Evolutionary conservation across 2,329 filamentous ascomycete species (phyloP).

Genomic region (Cladophialophora psammophila): DNA sequence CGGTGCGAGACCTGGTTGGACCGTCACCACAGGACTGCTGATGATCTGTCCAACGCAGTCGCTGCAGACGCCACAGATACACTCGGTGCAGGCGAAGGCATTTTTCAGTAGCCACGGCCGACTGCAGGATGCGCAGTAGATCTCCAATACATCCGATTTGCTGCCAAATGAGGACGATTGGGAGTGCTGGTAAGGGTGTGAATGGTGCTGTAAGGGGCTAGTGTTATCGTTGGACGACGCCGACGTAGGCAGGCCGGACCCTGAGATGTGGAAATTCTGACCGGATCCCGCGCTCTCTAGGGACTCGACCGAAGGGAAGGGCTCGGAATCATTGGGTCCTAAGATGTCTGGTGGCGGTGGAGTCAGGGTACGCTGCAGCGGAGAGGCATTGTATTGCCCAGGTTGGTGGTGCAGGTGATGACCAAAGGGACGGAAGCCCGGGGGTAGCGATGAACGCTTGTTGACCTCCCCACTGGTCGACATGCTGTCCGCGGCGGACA

Average conservation of each 20-base stretch:
- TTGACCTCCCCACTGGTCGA: constrained; percentile 46
- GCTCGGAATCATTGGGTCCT: constrained; percentile 69
- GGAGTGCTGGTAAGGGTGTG: constrained; percentile 49
- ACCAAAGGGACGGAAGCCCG: constrained; percentile 58
- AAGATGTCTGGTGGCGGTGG: constrained; percentile 73
- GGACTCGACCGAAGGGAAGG: constrained; percentile 90
- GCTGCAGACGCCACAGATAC: constrained; percentile 90
- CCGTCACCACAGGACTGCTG: constrained; percentile 49
- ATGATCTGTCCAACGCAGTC: constrained; percentile 72
- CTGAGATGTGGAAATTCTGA: constrained; percentile 74
- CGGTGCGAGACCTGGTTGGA: constrained; percentile 44
- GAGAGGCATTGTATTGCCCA: constrained; percentile 78
- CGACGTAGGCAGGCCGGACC: constrained; percentile 70
- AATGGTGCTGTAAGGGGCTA: constrained; percentile 57
- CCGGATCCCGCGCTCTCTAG: constrained; percentile 65
- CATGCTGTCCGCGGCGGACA: constrained; percentile 37
- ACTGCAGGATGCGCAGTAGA: constrained; percentile 90
- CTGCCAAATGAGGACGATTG: constrained; percentile 63
- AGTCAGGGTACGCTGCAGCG: constrained; percentile 87
- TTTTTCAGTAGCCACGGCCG: constrained; percentile 78
- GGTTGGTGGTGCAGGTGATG: constrained; percentile 49
- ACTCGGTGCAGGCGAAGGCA: constrained; percentile 94
- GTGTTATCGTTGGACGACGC: constrained; percentile 66
- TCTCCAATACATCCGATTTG: constrained; percentile 70
- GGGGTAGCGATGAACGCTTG: constrained; percentile 68